Evolutionary conservation across 31 red algal genomes (phyloP).

Genomic region (Endocladia muricata): DNA sequence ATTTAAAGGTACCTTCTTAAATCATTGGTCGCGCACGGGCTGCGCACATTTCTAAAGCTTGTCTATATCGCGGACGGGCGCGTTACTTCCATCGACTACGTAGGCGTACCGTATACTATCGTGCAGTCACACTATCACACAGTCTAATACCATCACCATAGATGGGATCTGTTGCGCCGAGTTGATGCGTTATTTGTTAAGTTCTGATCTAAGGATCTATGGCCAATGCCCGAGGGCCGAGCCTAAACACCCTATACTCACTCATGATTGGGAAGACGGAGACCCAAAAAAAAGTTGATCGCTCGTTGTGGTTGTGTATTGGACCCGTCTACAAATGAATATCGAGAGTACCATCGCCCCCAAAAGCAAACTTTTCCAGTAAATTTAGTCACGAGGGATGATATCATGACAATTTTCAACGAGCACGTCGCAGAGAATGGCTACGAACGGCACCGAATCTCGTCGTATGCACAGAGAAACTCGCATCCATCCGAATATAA

Average conservation of each 20-base stretch:
- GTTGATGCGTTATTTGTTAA: constrained; percentile 74
- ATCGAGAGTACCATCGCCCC: constrained; percentile 48
- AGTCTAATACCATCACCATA: no score
- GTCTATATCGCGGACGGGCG: constrained; percentile 87
- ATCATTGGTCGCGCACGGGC: constrained; percentile 78
- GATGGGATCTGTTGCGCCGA: constrained; percentile 51
- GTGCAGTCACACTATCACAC: constrained; percentile 82
- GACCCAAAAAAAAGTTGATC: constrained; percentile 48
- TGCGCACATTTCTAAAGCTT: constrained; percentile 89
- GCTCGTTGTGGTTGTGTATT: constrained; percentile 48
- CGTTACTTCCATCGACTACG: constrained; percentile 26
- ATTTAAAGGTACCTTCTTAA: constrained; percentile 73
- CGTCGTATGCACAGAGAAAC: no score
- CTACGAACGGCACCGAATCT: no score
- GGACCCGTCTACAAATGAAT: constrained; percentile 32
- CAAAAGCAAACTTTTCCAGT: constrained; percentile 56
- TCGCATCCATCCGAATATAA: no score
- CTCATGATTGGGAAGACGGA: constrained; percentile 63
- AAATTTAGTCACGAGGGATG: constrained; percentile 37
- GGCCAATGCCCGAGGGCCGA: constrained; percentile 46
- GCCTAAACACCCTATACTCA: constrained; percentile 58
- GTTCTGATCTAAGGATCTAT: constrained; percentile 24
- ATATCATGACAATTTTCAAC: no score
- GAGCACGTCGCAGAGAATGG: no score
- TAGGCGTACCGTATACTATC: constrained; percentile 57